Evolutionary conservation across 768 basidiomycete genomes (phyloP).

Genomic region (Leccinum boreale): DNA sequence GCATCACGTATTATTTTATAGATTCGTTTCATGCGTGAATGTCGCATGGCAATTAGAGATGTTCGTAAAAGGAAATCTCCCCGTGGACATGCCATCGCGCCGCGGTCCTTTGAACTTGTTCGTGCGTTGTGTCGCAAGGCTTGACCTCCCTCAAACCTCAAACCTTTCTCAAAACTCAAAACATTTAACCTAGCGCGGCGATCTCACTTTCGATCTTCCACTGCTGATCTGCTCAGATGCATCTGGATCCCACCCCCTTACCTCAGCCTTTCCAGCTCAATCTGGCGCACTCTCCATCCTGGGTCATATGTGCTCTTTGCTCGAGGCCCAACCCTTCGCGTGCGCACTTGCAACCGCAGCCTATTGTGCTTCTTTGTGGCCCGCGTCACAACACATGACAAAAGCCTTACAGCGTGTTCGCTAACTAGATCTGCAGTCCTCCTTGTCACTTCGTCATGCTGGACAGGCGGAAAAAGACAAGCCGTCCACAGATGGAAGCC

Average conservation of each 20-base stretch:
- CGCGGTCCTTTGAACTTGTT: slow-evolving; percentile 11
- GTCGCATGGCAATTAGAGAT: slow-evolving; percentile 14
- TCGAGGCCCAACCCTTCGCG: slow-evolving; percentile 6
- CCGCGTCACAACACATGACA: slow-evolving; percentile 26
- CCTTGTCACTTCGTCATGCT: slow-evolving; percentile 4
- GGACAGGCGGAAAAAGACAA: slow-evolving; percentile 18
- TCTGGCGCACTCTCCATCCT: slow-evolving; percentile 10
- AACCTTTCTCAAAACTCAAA: slow-evolving; percentile 16
- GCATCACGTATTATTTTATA: slow-evolving; percentile 13
- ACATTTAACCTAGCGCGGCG: slow-evolving; percentile 24
- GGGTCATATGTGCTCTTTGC: slow-evolving; percentile 12
- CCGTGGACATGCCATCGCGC: slow-evolving; percentile 16
- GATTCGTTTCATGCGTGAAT: slow-evolving; percentile 15
- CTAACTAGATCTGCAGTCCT: slow-evolving; percentile 21
- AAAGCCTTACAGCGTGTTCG: slow-evolving; percentile 27
- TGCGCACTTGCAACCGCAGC: slow-evolving; percentile 5
- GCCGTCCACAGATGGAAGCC: slow-evolving; percentile 22
- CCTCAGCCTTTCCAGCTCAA: slow-evolving; percentile 8
- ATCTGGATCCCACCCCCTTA: slow-evolving; percentile 12
- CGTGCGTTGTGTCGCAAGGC: neutral
- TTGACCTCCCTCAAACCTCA: neutral
- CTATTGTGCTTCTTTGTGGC: slow-evolving; percentile 27
- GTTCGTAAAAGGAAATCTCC: neutral
- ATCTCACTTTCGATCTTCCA: slow-evolving; percentile 30
- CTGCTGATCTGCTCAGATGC: slow-evolving; percentile 12